phyloP scores from a whole-genome alignment of 2,329 filamentous ascomycete species.

The Magnaporthiopsis incrustans region DNA sequence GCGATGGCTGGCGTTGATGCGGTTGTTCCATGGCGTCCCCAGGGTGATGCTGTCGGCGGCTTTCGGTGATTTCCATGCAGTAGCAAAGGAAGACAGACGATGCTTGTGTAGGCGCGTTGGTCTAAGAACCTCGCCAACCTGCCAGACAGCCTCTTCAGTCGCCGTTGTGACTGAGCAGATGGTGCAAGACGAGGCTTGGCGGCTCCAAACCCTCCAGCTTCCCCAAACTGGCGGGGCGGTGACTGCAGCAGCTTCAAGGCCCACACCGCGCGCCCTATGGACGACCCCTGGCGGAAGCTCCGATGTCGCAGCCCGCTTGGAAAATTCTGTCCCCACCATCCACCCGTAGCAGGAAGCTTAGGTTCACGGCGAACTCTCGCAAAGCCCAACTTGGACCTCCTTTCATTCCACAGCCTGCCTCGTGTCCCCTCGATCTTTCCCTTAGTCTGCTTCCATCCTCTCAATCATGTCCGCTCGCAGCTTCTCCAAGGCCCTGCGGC shows the following conservation, averaged over 20 bases:
- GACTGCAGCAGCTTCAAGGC: neutral
- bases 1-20: too few species aligned
- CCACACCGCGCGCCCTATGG: neutral
- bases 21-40: neutral
- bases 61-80: neutral
- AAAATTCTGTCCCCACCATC: slow-evolving; percentile 7
- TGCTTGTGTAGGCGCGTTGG: too few species aligned
- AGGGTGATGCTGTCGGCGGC: neutral
- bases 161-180: neutral
- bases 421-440: slow-evolving; percentile 20
- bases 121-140: too few species aligned
- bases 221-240: neutral
- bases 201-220: neutral
- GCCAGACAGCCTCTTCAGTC: too few species aligned
- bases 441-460: slow-evolving; percentile 10
- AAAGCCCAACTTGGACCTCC: neutral
- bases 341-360: neutral
- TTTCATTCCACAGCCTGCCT: neutral
- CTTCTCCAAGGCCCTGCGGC: slow-evolving; percentile 61
- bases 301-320: slow-evolving; percentile 2
- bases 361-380: slow-evolving; percentile 1
- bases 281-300: neutral
- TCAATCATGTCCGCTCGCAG: slow-evolving; percentile 69
- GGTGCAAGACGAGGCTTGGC: too few species aligned
- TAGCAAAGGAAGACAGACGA: neutral